Evolutionary conservation across 2,329 filamentous ascomycete species (phyloP).

Genomic region (Aspergillus ruber): DNA sequence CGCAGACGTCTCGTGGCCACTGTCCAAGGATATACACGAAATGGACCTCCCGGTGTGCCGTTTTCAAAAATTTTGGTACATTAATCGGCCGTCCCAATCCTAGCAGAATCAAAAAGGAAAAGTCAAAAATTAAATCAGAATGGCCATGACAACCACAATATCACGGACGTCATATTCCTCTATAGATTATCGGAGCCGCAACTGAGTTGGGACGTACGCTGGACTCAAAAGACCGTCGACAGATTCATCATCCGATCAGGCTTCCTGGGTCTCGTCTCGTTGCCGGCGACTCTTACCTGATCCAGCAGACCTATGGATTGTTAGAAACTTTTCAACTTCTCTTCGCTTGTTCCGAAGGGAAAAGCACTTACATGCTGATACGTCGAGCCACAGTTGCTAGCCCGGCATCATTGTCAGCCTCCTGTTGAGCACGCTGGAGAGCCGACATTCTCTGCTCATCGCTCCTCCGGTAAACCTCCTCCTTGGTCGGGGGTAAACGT

Average conservation of each 20-base stretch:
- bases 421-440: slow-evolving; percentile 74
- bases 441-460: slow-evolving; percentile 77
- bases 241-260: neutral
- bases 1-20: slow-evolving; percentile 17
- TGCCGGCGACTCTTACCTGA: slow-evolving; percentile 29
- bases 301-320: slow-evolving; percentile 31
- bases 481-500: slow-evolving; percentile 80
- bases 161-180: neutral
- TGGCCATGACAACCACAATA: neutral
- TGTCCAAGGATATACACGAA: slow-evolving; percentile 16
- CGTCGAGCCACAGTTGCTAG: slow-evolving; percentile 80
- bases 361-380: slow-evolving; percentile 80
- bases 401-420: slow-evolving; percentile 87
- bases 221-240: neutral
- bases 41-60: slow-evolving; percentile 10
- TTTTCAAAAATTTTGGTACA: slow-evolving; percentile 11
- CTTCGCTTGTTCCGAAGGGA: neutral
- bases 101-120: slow-evolving; percentile 1
- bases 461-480: slow-evolving; percentile 79
- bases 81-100: slow-evolving; percentile 2
- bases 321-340: slow-evolving; percentile 8
- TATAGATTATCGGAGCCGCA: neutral
- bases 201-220: neutral
- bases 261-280: slow-evolving; percentile 24
- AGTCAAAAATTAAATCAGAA: neutral